phyloP scores from a whole-genome alignment of 495 filamentous ascomycete species.

The Daldinia caldariorum region DNA sequence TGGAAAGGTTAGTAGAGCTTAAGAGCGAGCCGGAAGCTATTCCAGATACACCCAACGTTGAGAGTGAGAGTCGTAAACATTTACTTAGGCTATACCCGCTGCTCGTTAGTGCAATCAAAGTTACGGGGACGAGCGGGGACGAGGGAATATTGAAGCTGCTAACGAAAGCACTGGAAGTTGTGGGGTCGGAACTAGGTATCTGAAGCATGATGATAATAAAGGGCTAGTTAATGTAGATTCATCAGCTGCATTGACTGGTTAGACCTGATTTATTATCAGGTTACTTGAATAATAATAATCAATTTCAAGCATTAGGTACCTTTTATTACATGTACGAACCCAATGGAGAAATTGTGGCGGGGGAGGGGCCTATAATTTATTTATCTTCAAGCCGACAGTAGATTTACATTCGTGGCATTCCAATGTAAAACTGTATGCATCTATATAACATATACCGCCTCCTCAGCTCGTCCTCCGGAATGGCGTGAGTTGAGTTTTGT shows the following conservation, averaged over 20 bases:
- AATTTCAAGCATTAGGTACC: neutral
- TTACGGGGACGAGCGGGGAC: conserved; percentile 71
- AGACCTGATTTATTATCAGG: neutral
- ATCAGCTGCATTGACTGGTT: neutral
- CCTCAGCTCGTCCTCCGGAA: neutral
- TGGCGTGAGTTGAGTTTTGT: neutral
- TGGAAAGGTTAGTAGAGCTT: conserved; percentile 70
- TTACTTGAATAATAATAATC: neutral
- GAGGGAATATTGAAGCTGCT: conserved; percentile 67
- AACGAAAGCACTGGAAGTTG: conserved; percentile 68
- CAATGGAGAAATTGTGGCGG: too few species aligned
- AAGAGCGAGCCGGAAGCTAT: conserved; percentile 77
- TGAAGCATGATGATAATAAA: conserved; percentile 15
- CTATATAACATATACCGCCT: neutral
- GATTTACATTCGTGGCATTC: neutral
- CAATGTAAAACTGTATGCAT: neutral
- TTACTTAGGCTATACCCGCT: conserved; percentile 84
- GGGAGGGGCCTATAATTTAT: neutral
- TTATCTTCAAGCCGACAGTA: neutral
- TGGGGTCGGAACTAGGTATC: conserved; percentile 73
- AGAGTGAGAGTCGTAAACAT: conserved; percentile 70
- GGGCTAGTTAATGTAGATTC: neutral
- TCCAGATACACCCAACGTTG: conserved; percentile 67
- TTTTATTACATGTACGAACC: neutral
- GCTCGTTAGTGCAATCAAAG: conserved; percentile 73